Base-by-base conservation (phyloP, 2,329 filamentous ascomycete species). In the Penicillium decumbens region DNA sequence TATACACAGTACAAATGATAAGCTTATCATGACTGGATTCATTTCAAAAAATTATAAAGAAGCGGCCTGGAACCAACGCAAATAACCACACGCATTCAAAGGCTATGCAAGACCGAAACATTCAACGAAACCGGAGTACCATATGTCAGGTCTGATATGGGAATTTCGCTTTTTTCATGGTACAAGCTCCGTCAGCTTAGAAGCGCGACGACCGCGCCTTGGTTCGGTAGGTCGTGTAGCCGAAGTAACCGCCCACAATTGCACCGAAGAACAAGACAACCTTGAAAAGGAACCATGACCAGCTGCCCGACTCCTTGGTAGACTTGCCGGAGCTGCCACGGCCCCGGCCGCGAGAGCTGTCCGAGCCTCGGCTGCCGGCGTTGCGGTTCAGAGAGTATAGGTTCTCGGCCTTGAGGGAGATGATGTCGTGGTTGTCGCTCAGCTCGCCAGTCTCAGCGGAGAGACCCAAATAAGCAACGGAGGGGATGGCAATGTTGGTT, bases 361-460 rank as follows among this genome's bases (percentile, higher is more conserved):
- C 63, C 30, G 61, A 57, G 47, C 61, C 50, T 37, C 60, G 60
- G 45, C 63, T 55, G 52, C 65, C 57, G 52, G 80, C 84, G 76
- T 45, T 51, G 15, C 56, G 54, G 54, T 56, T 59, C 45, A 60
- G 38, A 1, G 56, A 51, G 50, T 97, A 97, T 54, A 98, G 77
- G 72, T 96, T 98, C 77, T 87, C 87, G 49, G 92, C 85, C 56
- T 84, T 78, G 62, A 98, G 81, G 43, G 83, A 87, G 68, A 97
- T 83, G 71, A 98, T 95, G 74, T 98, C 93, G 78, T 96, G 92
- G 78, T 95, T 95, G 75, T 98, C 93, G 72, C 85, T 89, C 58
- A 98, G 82, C 76, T 98, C 92, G 65, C 93, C 93, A 13, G 93
- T 97, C 77, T 97, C 92, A 4, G 73, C 75, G 23, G 72, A 79